A percentile compares a stretch with the other conserved stretches of the same genome.
Evolutionary conservation across 2,329 filamentous ascomycete genomes (phyloP).

Genomic region (Fusarium papillatum): DNA sequence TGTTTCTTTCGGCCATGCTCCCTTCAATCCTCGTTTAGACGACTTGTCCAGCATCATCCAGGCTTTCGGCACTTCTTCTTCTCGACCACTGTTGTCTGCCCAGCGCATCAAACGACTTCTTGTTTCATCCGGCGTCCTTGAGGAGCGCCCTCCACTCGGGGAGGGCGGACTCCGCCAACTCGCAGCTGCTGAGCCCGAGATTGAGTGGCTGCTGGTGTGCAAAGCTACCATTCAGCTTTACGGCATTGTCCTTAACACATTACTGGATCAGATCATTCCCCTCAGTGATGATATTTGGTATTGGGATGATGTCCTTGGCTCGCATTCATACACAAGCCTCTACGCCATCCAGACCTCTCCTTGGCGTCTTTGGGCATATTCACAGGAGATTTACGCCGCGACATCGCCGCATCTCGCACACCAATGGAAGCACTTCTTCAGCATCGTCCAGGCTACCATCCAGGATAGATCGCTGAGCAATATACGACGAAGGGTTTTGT

Average conservation of each 20-base stretch:
- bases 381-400: slow-evolving; percentile 77
- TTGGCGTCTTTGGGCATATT: slow-evolving; percentile 78
- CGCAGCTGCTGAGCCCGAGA: slow-evolving; percentile 75
- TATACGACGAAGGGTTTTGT: slow-evolving; percentile 79
- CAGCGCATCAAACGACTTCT: slow-evolving; percentile 73
- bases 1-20: slow-evolving; percentile 54
- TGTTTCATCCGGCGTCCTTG: slow-evolving; percentile 70
- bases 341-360: slow-evolving; percentile 93
- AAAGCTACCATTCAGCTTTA: slow-evolving; percentile 96
- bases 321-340: slow-evolving; percentile 81
- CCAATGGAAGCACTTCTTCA: slow-evolving; percentile 81
- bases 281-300: slow-evolving; percentile 93
- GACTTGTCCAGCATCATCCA: slow-evolving; percentile 78
- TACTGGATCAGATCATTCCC: slow-evolving; percentile 87
- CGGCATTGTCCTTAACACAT: slow-evolving; percentile 80
- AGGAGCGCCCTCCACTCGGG: slow-evolving; percentile 47
- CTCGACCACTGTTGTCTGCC: slow-evolving; percentile 71
- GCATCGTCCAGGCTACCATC: slow-evolving; percentile 82
- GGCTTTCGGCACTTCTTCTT: slow-evolving; percentile 77
- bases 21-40: slow-evolving; percentile 67
- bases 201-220: slow-evolving; percentile 91
- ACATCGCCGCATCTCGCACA: slow-evolving; percentile 63
- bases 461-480: slow-evolving; percentile 79
- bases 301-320: slow-evolving; percentile 91
- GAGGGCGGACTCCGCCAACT: slow-evolving; percentile 51